Conservation (phyloP, 495 filamentous ascomycete species). For the Amphirosellinia nigrospora region DNA sequence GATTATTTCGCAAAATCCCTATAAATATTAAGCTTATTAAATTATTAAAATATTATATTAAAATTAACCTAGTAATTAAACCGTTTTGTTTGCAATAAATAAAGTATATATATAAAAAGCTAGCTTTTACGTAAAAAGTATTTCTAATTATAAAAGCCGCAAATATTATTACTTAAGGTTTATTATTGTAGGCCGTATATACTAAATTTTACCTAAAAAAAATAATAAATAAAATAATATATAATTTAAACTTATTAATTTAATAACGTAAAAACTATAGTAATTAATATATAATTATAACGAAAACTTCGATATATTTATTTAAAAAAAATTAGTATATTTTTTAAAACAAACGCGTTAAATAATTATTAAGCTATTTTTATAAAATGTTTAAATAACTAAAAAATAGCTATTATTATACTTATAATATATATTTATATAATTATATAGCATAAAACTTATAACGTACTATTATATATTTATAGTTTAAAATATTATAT, state of each 20-base stretch:
- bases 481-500: slow-evolving; percentile 4
- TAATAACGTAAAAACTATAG: not conserved
- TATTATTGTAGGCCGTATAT: not conserved
- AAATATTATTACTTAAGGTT: not conserved
- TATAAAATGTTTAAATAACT: not conserved
- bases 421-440: slow-evolving; percentile 1
- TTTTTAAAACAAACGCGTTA: not conserved
- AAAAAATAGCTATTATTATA: not conserved
- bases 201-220: not conserved
- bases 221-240: not conserved
- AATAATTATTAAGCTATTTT: slow-evolving; percentile 1
- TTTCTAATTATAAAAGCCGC: not conserved
- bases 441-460: not conserved
- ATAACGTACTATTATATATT: not conserved
- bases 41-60: not conserved
- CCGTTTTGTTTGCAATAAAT: not conserved
- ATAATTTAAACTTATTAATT: slow-evolving; percentile 2
- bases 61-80: not conserved
- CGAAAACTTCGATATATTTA: slow-evolving; percentile 17
- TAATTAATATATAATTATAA: slow-evolving; percentile 1
- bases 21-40: not conserved
- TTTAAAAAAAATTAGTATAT: not conserved
- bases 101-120: not conserved
- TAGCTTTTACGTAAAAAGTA: not conserved
- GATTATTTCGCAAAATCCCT: not conserved